Conservation (phyloP, 176 grass and related monocot genomes). For the Phragmites australis region DNA sequence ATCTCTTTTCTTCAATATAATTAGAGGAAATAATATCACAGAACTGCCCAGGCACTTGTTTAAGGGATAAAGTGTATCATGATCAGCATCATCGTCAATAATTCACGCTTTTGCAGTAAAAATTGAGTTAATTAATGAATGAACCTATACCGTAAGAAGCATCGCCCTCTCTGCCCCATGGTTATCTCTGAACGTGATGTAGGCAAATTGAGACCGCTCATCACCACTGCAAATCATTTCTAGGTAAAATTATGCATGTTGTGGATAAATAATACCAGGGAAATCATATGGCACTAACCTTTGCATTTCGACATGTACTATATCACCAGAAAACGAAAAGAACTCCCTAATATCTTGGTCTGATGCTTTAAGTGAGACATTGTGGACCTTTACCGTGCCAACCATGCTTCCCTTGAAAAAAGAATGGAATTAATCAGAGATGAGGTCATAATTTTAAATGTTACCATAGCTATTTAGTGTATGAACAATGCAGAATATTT, state of each 20-base stretch:
- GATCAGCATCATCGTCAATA: background rate
- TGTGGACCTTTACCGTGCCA: constrained; percentile 69
- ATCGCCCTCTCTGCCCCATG: constrained; percentile 77
- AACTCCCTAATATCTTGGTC: constrained; percentile 73
- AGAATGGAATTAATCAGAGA: background rate
- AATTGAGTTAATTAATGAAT: background rate
- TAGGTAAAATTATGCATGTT: constrained; percentile 14
- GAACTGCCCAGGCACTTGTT: background rate
- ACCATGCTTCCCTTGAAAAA: constrained; percentile 46
- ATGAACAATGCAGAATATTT: background rate
- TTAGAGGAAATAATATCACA: background rate
- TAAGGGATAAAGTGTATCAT: background rate
- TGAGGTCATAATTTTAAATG: background rate
- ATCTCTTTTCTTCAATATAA: background rate
- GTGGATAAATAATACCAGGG: constrained; percentile 6
- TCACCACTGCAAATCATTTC: constrained; percentile 54
- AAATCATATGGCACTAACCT: constrained; percentile 44
- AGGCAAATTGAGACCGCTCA: constrained; percentile 70
- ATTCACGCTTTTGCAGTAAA: background rate
- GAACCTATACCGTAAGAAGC: constrained; percentile 73
- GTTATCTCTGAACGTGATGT: constrained; percentile 70
- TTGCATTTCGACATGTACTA: constrained; percentile 64
- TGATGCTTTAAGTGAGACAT: constrained; percentile 67
- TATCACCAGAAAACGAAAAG: constrained; percentile 72
- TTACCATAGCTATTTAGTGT: background rate